Conservation (phyloP, 2,329 filamentous ascomycete genomes). For the Penicillium psychrosexuale region DNA sequence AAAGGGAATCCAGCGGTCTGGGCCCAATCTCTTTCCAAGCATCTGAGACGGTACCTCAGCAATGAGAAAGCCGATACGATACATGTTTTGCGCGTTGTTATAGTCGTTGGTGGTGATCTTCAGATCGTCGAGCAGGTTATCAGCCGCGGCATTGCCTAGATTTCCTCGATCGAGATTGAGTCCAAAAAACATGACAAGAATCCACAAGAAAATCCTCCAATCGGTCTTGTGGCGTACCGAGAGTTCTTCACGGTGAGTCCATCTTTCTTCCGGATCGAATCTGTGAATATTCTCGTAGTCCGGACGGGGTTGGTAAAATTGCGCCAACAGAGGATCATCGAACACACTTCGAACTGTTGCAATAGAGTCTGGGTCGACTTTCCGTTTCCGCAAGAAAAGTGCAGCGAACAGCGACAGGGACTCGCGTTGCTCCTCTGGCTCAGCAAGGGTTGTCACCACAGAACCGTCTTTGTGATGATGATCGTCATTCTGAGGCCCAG, state of each 20-base stretch:
- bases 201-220: conserved; percentile 34
- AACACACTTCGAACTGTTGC: conserved; percentile 36
- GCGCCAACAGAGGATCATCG: conserved; percentile 42
- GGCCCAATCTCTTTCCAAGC: conserved; percentile 29
- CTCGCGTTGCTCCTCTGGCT: conserved; percentile 2
- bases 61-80: conserved; percentile 28
- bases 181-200: conserved; percentile 48
- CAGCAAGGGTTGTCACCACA: background rate
- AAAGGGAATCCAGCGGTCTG: conserved; percentile 30
- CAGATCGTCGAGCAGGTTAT: conserved; percentile 28
- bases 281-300: conserved; percentile 40
- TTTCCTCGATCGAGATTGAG: conserved; percentile 31
- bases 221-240: conserved; percentile 30
- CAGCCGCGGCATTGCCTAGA: conserved; percentile 25
- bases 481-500: background rate
- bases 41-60: conserved; percentile 34
- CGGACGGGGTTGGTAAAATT: conserved; percentile 26
- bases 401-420: conserved; percentile 18
- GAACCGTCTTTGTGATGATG: background rate
- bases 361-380: conserved; percentile 19
- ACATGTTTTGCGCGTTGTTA: conserved; percentile 33
- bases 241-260: conserved; percentile 29
- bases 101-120: conserved; percentile 32
- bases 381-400: conserved; percentile 20
- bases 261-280: conserved; percentile 32